Conservation (phyloP, 768 basidiomycete genomes). For the Boletus subcaerulescens region DNA sequence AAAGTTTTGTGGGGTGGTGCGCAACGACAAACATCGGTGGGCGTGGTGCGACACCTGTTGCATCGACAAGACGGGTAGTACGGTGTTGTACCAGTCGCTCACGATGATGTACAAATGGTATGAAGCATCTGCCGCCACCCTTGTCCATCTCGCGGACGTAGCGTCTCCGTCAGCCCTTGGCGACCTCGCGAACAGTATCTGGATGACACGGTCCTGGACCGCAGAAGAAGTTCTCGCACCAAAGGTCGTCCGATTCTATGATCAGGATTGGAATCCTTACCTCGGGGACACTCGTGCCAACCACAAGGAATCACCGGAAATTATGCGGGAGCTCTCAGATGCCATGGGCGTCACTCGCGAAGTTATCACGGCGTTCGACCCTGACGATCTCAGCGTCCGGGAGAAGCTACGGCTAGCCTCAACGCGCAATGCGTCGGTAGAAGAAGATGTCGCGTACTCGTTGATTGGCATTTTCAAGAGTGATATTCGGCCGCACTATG, state of each 20-base stretch:
- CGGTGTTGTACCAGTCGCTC: constrained; percentile 1
- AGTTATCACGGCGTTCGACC: neutral
- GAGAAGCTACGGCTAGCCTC: neutral
- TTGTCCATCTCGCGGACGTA: neutral
- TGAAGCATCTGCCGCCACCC: neutral
- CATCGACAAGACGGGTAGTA: neutral
- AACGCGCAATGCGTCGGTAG: neutral
- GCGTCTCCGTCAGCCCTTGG: neutral
- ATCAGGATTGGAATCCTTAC: neutral
- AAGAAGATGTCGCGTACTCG: neutral
- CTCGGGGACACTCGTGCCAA: neutral
- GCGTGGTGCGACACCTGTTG: neutral
- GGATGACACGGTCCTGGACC: neutral
- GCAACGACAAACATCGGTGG: neutral
- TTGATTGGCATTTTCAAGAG: neutral
- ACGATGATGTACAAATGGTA: neutral
- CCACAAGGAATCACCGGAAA: neutral
- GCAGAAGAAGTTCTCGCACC: neutral
- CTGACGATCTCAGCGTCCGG: neutral
- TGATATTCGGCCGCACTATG: neutral
- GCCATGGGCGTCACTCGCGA: neutral
- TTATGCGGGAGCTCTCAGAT: neutral
- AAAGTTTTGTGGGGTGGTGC: neutral
- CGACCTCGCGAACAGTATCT: neutral
- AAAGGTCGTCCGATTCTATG: neutral